Evolutionary conservation across 495 filamentous ascomycete genomes (phyloP).

Genomic region (Cryomyces minteri): DNA sequence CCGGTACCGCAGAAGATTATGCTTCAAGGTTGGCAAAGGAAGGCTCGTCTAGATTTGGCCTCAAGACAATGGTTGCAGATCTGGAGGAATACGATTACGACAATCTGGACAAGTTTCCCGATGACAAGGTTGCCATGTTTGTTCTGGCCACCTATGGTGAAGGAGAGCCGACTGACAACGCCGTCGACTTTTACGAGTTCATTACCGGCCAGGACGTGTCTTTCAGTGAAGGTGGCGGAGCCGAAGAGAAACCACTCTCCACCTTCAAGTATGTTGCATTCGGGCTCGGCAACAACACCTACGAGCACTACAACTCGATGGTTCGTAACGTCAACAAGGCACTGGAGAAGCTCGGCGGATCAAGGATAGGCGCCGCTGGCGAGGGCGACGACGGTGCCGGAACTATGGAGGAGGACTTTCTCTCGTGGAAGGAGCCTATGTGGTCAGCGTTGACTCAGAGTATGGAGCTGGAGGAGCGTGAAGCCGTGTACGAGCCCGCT

Average conservation of each 20-base stretch:
- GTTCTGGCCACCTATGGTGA: slow-evolving; percentile 96
- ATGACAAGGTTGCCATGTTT: slow-evolving; percentile 85
- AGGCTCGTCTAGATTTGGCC: slow-evolving; percentile 83
- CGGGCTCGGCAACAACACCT: slow-evolving; percentile 95
- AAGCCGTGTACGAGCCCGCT: slow-evolving; percentile 88
- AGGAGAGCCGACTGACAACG: slow-evolving; percentile 96
- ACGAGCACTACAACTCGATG: slow-evolving; percentile 99
- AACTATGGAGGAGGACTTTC: slow-evolving; percentile 99
- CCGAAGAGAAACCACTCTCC: slow-evolving; percentile 53
- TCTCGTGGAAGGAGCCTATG: slow-evolving; percentile 99
- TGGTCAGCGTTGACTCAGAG: slow-evolving; percentile 66
- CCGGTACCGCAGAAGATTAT: slow-evolving; percentile 96
- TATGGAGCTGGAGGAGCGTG: slow-evolving; percentile 84
- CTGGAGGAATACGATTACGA: slow-evolving; percentile 97
- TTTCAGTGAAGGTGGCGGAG: slow-evolving; percentile 51
- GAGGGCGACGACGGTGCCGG: slow-evolving; percentile 97
- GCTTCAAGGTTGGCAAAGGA: slow-evolving; percentile 96
- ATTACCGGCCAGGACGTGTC: slow-evolving; percentile 59
- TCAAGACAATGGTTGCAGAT: slow-evolving; percentile 98
- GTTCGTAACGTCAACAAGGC: slow-evolving; percentile 75
- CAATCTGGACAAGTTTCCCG: slow-evolving; percentile 73
- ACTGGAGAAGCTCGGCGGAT: slow-evolving; percentile 61
- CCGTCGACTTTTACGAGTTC: slow-evolving; percentile 98
- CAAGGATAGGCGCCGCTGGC: slow-evolving; percentile 69
- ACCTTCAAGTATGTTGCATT: slow-evolving; percentile 90